phyloP scores from a whole-genome alignment of 768 basidiomycete genomes.

The Gymnopilus dilepis region DNA sequence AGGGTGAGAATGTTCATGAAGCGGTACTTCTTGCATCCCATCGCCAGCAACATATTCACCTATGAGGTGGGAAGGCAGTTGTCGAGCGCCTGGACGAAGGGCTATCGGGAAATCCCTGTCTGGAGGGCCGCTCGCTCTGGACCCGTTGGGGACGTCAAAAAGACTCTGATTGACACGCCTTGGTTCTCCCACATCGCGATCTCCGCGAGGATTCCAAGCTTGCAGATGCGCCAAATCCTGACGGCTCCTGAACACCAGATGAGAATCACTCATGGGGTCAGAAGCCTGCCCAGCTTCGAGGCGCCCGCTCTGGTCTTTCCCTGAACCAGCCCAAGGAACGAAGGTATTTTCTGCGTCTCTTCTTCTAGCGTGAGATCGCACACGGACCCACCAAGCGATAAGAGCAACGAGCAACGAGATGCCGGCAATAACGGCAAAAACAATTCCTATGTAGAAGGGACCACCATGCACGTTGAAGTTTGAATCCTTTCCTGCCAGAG shows the following conservation, averaged over 20 bases:
- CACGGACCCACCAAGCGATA: constrained; percentile 54
- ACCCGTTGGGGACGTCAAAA: constrained; percentile 28
- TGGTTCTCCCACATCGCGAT: constrained; percentile 49
- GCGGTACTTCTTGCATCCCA: constrained; percentile 7
- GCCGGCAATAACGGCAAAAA: constrained; percentile 51
- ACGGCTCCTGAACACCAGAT: constrained; percentile 30
- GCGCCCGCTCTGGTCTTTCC: constrained; percentile 26
- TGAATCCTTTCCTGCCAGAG: constrained; percentile 10
- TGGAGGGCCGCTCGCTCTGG: constrained; percentile 27
- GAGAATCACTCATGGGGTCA: constrained; percentile 28
- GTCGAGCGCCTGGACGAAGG: constrained; percentile 22
- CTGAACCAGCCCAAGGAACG: constrained; percentile 41
- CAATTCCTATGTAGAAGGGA: constrained; percentile 55
- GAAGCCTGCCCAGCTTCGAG: constrained; percentile 27
- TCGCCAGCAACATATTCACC: constrained; percentile 26
- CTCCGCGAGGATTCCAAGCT: constrained; percentile 42
- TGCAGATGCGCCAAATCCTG: constrained; percentile 32
- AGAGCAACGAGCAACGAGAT: constrained; percentile 51
- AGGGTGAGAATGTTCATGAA: background rate
- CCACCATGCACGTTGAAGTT: constrained; percentile 36
- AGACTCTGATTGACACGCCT: constrained; percentile 38
- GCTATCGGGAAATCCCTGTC: constrained; percentile 12
- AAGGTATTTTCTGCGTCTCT: constrained; percentile 39
- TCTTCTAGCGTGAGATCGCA: constrained; percentile 40
- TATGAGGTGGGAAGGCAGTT: constrained; percentile 36